phyloP scores from a whole-genome alignment of 768 basidiomycete species.

The Collybiopsis confluens region DNA sequence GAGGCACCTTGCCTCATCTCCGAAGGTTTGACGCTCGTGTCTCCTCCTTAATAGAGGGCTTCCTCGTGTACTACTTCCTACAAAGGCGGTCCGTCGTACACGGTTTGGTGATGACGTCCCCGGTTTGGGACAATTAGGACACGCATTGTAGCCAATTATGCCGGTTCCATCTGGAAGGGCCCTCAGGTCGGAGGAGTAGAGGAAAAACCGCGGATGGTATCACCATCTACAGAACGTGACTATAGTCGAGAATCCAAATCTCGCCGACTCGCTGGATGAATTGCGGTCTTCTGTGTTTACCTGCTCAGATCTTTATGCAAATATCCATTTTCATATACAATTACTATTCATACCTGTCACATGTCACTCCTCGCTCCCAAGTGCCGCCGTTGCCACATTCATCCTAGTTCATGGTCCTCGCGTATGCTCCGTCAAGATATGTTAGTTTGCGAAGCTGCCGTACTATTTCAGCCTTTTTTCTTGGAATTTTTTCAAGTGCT shows the following conservation, averaged over 20 bases:
- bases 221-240: neutral
- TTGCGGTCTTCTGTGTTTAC: neutral
- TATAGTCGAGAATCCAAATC: neutral
- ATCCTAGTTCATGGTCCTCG: neutral
- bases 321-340: too few species aligned
- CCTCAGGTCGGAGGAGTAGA: constrained; percentile 20
- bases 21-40: constrained; percentile 1
- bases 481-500: too few species aligned
- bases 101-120: neutral
- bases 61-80: neutral
- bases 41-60: neutral
- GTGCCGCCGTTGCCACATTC: neutral
- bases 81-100: neutral
- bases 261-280: neutral
- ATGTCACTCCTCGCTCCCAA: too few species aligned
- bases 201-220: constrained; percentile 6
- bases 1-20: neutral
- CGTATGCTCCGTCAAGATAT: neutral
- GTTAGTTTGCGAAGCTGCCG: too few species aligned
- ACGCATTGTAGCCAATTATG: neutral
- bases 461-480: too few species aligned
- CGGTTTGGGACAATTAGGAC: neutral
- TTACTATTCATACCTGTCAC: too few species aligned
- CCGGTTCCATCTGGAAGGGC: neutral
- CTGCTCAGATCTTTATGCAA: neutral